Evolutionary conservation across 768 basidiomycete species (phyloP).

Genomic region (Suillus alpinus): DNA sequence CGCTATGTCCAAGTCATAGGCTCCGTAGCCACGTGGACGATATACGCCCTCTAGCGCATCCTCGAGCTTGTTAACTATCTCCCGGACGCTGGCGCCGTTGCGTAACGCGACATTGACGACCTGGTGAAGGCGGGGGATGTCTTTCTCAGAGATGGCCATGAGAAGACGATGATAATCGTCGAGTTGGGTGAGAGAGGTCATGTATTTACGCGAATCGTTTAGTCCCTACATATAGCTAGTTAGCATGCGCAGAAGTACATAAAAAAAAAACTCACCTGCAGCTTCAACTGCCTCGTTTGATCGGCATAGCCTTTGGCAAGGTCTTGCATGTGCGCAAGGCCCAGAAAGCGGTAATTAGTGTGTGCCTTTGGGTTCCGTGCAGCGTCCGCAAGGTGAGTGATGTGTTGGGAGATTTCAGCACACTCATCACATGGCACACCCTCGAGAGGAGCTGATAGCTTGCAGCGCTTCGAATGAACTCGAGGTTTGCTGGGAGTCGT

Average conservation of each 20-base stretch:
- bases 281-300: neutral
- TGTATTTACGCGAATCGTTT: neutral
- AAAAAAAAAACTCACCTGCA: neutral
- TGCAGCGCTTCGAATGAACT: neutral
- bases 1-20: slow-evolving; percentile 10
- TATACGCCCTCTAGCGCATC: slow-evolving; percentile 1
- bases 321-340: neutral
- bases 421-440: neutral
- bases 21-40: neutral
- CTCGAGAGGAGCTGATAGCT: neutral
- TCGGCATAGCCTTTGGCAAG: neutral
- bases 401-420: neutral
- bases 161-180: neutral
- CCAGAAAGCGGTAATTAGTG: neutral
- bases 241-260: neutral
- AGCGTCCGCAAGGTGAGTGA: neutral
- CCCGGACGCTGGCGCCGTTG: neutral
- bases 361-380: neutral
- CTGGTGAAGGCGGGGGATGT: neutral
- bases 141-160: neutral
- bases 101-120: neutral
- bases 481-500: neutral
- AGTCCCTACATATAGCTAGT: neutral
- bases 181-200: neutral
- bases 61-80: slow-evolving; percentile 4